phyloP scores from a whole-genome alignment of 768 basidiomycete genomes.

The Termitomyces sp. region DNA sequence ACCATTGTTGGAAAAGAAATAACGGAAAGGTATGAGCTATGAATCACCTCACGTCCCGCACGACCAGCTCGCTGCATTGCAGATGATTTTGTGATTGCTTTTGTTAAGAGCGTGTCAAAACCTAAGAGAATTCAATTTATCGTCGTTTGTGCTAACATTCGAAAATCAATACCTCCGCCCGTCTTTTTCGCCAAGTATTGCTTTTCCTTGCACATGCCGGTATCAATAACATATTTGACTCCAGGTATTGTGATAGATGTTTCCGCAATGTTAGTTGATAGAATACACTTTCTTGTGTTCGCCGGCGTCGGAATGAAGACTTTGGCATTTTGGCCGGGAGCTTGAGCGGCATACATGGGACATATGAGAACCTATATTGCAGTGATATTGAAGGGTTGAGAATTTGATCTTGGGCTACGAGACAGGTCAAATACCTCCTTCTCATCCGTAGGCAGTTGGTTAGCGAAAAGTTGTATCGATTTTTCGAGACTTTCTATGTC shows the following conservation, averaged over 20 bases:
- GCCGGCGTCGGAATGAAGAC: constrained; percentile 67
- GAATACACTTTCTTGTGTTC: constrained; percentile 81
- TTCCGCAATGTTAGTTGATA: constrained; percentile 98
- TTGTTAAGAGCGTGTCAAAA: constrained; percentile 80
- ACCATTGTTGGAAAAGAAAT: background rate
- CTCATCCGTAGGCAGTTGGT: constrained; percentile 55
- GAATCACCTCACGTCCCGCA: constrained; percentile 82
- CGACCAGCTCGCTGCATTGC: constrained; percentile 95
- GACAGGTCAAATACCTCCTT: constrained; percentile 36
- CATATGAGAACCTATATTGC: constrained; percentile 57
- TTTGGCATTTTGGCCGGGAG: constrained; percentile 67
- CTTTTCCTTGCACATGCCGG: constrained; percentile 95
- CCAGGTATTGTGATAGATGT: constrained; percentile 97
- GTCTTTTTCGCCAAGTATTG: constrained; percentile 64
- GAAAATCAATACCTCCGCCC: constrained; percentile 49
- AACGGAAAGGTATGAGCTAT: background rate
- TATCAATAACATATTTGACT: constrained; percentile 92
- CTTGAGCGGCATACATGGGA: constrained; percentile 85
- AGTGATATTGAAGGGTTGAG: background rate
- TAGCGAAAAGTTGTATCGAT: constrained; percentile 63
- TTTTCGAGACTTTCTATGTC: constrained; percentile 89
- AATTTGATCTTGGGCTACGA: background rate
- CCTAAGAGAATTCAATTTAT: constrained; percentile 36
- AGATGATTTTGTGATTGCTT: constrained; percentile 83
- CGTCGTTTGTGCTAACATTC: background rate